Evolutionary conservation across 169 alveolate species (phyloP).

Genomic region (Sarcocystis neurona): DNA sequence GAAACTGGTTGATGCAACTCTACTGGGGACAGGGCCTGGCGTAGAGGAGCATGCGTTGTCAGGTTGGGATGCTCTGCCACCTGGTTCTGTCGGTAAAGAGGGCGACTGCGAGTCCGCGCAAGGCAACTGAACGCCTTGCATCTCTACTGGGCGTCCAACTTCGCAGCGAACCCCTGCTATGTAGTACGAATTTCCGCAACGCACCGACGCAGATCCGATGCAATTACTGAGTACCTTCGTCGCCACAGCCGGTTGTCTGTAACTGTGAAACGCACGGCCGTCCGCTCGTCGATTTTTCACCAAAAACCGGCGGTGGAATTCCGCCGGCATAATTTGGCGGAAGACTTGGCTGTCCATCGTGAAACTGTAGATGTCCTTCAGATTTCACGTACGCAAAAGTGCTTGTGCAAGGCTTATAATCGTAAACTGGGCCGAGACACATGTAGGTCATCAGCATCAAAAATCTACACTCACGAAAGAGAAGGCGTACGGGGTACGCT

Average conservation of each 20-base stretch:
- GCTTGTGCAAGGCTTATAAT: too few species aligned
- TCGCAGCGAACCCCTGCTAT: constrained; percentile 27
- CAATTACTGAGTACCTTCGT: constrained; percentile 25
- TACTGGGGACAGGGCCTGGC: background rate
- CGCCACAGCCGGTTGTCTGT: constrained; percentile 2
- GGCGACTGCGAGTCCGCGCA: too few species aligned
- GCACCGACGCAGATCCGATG: constrained; percentile 23
- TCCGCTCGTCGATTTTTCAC: background rate
- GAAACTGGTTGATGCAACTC: background rate
- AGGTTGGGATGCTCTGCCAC: too few species aligned
- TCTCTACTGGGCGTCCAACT: background rate
- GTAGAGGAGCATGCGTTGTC: too few species aligned
- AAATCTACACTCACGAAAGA: too few species aligned
- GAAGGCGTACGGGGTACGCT: too few species aligned
- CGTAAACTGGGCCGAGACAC: too few species aligned
- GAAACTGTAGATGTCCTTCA: background rate
- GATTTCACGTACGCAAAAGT: too few species aligned
- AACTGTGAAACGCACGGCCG: constrained; percentile 9
- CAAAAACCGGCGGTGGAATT: constrained; percentile 1
- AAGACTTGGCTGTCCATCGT: constrained; percentile 2
- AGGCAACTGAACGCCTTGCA: background rate
- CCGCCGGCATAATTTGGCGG: constrained; percentile 1
- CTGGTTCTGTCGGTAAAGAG: too few species aligned
- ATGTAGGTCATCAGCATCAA: too few species aligned
- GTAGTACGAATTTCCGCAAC: background rate